Conservation (phyloP, 2,329 filamentous ascomycete genomes). For the Simplicillium aogashimaense region DNA sequence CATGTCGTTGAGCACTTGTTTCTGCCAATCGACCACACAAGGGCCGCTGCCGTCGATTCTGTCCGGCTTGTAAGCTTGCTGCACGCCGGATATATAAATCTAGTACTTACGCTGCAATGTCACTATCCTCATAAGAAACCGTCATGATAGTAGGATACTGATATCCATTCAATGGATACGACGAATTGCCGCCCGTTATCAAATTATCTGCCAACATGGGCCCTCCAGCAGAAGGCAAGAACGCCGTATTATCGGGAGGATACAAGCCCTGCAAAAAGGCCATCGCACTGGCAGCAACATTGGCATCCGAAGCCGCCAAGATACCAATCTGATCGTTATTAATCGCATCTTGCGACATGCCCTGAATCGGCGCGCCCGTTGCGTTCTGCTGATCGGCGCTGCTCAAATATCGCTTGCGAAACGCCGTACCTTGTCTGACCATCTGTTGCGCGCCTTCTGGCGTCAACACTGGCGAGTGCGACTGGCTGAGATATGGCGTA, state of each 20-base stretch:
- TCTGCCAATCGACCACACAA: no score
- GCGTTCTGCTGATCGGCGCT: slow-evolving; percentile 13
- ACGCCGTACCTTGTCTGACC: slow-evolving; percentile 32
- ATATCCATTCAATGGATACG: slow-evolving; percentile 65
- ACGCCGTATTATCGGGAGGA: slow-evolving; percentile 47
- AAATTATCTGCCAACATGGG: slow-evolving; percentile 31
- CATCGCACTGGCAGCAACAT: slow-evolving; percentile 55
- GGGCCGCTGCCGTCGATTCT: no score
- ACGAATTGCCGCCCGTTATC: slow-evolving; percentile 25
- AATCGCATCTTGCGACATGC: slow-evolving; percentile 31
- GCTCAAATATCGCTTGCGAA: slow-evolving; percentile 38
- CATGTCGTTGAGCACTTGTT: no score
- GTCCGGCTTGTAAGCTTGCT: no score
- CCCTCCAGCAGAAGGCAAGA: slow-evolving; percentile 17
- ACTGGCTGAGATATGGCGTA: slow-evolving; percentile 26
- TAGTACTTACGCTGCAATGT: slow-evolving; percentile 32
- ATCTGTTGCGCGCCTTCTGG: slow-evolving; percentile 45
- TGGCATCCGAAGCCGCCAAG: slow-evolving; percentile 28
- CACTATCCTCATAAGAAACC: slow-evolving; percentile 32
- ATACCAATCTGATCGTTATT: slow-evolving; percentile 37
- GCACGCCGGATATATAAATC: neutral
- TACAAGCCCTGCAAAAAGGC: slow-evolving; percentile 82
- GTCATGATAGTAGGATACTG: slow-evolving; percentile 64
- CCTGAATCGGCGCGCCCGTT: slow-evolving; percentile 27
- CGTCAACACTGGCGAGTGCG: slow-evolving; percentile 27